Conservation (phyloP, 2,329 filamentous ascomycete genomes). For the Fusarium acutatum region DNA sequence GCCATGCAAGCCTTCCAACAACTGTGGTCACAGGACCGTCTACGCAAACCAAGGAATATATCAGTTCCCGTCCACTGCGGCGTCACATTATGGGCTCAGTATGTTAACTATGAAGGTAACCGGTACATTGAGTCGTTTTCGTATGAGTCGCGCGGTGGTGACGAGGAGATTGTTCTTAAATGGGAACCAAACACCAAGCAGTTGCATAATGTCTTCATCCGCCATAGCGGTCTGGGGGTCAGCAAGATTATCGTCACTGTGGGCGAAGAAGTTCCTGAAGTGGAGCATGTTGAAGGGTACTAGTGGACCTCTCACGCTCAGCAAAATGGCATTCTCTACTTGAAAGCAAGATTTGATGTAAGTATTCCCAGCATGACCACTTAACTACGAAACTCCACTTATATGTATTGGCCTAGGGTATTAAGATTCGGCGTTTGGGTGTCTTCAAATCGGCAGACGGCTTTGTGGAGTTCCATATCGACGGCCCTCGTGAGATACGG, state of each 20-base stretch:
- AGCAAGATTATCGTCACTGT: rapidly evolving
- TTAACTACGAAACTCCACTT: too few species aligned
- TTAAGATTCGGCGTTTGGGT: rapidly evolving
- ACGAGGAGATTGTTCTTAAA: neutral
- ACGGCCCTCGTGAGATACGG: rapidly evolving
- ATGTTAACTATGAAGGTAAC: neutral
- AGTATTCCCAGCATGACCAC: rapidly evolving
- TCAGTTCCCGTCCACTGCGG: rapidly evolving
- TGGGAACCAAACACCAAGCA: rapidly evolving
- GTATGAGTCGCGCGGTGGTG: neutral
- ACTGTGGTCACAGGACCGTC: rapidly evolving
- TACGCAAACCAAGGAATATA: rapidly evolving
- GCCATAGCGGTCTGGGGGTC: neutral
- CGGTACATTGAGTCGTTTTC: neutral
- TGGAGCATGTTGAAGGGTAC: too few species aligned
- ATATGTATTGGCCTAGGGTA: too few species aligned
- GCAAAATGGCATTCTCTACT: neutral
- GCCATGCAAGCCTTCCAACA: neutral
- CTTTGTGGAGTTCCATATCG: rapidly evolving
- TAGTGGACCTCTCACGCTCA: neutral
- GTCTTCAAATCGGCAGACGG: rapidly evolving
- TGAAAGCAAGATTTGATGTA: neutral
- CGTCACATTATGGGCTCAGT: rapidly evolving
- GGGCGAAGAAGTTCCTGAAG: rapidly evolving
- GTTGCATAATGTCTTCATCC: neutral